Percentiles rank a stretch among this genome's conserved stretches.
phyloP scores from a whole-genome alignment of 176 grass and related monocot genomes.

The Raddia distichophylla region DNA sequence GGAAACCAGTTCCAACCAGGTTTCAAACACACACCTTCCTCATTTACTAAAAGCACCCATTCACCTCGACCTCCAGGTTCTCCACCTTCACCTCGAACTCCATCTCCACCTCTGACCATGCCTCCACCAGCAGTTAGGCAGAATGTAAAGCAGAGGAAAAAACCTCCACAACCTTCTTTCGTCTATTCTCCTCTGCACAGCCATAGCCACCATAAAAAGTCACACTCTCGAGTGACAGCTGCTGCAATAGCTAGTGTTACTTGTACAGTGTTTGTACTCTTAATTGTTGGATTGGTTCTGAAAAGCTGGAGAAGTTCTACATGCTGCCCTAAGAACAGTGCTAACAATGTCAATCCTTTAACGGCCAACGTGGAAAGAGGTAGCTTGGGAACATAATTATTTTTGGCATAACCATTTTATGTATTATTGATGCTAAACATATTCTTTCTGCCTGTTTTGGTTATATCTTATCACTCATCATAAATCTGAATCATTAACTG shows the following conservation, averaged over 20 bases:
- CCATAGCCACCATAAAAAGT: conserved; percentile 51
- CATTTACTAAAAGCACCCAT: conserved; percentile 37
- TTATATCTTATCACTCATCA: conserved; percentile 18
- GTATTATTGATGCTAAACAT: conserved; percentile 6
- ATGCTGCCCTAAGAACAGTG: conserved; percentile 36
- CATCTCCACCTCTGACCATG: conserved; percentile 37
- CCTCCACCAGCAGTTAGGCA: conserved; percentile 48
- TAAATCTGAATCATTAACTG: conserved; percentile 3
- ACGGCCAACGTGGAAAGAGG: conserved; percentile 50
- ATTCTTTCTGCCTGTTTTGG: conserved; percentile 31
- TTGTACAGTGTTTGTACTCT: conserved; percentile 48
- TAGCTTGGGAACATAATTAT: conserved; percentile 29
- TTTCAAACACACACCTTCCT: conserved; percentile 42
- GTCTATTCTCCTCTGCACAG: conserved; percentile 43
- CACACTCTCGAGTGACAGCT: conserved; percentile 46
- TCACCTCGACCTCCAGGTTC: conserved; percentile 44
- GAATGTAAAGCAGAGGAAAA: conserved; percentile 56
- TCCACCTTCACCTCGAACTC: conserved; percentile 31
- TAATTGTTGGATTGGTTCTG: conserved; percentile 66
- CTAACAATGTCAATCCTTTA: conserved; percentile 41
- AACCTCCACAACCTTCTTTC: conserved; percentile 50
- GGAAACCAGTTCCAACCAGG: conserved; percentile 72
- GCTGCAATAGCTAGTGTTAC: conserved; percentile 54
- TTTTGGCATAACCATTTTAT: conserved; percentile 21
- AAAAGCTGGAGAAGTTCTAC: conserved; percentile 44